A percentile compares a stretch with the other conserved stretches of the same genome.
phyloP scores from a whole-genome alignment of 768 basidiomycete species.

The Termitomyces heimii region DNA sequence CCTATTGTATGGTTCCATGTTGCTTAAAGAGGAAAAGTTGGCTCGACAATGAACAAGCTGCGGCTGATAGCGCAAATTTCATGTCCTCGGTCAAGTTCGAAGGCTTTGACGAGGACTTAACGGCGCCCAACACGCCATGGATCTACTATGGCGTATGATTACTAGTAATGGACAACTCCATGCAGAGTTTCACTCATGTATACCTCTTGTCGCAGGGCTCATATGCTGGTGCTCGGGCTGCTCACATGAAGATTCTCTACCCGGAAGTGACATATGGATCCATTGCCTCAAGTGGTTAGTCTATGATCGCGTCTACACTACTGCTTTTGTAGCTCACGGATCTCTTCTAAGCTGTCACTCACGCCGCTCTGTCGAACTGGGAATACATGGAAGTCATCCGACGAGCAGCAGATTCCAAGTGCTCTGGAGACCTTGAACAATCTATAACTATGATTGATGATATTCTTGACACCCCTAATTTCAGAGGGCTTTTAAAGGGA shows the following conservation, averaged over 20 bases:
- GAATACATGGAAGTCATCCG: conserved; percentile 86
- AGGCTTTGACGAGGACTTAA: conserved; percentile 65
- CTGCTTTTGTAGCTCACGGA: neutral
- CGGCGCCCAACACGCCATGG: conserved; percentile 74
- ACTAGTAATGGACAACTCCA: neutral
- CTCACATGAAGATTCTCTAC: conserved; percentile 84
- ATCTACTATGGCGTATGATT: conserved; percentile 84
- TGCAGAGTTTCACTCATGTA: neutral
- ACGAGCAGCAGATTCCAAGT: conserved; percentile 56
- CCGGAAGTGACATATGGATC: conserved; percentile 87
- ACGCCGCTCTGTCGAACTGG: conserved; percentile 77
- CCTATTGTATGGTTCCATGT: neutral
- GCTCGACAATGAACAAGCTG: conserved; percentile 84
- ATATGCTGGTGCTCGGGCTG: conserved; percentile 90
- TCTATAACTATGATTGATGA: conserved; percentile 56
- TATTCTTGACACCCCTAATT: conserved; percentile 41
- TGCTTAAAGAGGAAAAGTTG: conserved; percentile 42
- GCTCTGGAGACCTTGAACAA: conserved; percentile 51
- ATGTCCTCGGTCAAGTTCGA: conserved; percentile 75
- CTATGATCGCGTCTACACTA: neutral
- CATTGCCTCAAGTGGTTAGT: conserved; percentile 79
- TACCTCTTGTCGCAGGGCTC: conserved; percentile 50
- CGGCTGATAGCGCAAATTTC: conserved; percentile 90
- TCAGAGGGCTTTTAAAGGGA: conserved; percentile 53
- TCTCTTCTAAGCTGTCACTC: conserved; percentile 63